phyloP scores from a whole-genome alignment of 2,329 filamentous ascomycete species.

The Keithomyces neogunnii region DNA sequence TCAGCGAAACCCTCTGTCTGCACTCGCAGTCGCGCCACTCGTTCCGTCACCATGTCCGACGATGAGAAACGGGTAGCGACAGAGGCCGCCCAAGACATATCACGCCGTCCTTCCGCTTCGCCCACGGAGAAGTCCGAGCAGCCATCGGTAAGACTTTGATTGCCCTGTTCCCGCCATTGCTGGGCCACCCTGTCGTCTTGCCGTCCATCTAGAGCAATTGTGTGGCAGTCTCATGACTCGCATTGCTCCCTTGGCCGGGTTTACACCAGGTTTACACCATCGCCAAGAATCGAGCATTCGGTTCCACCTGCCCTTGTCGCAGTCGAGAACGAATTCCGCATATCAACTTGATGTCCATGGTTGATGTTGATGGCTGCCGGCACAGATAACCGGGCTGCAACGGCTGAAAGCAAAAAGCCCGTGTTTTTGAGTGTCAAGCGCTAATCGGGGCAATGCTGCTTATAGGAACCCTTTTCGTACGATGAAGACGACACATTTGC shows the following conservation, averaged over 20 bases:
- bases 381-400: background rate
- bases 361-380: background rate
- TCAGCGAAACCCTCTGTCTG: constrained; percentile 2
- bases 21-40: background rate
- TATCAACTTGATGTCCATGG: too few relatives aligned
- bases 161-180: too few relatives aligned
- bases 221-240: too few relatives aligned
- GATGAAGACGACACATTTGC: constrained; percentile 28
- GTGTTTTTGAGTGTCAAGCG: background rate
- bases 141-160: constrained; percentile 6
- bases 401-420: background rate
- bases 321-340: too few relatives aligned
- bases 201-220: too few relatives aligned
- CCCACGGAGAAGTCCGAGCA: constrained; percentile 9
- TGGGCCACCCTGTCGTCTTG: too few relatives aligned
- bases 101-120: constrained; percentile 10
- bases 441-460: background rate
- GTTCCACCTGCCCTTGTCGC: too few relatives aligned
- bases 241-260: too few relatives aligned
- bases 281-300: too few relatives aligned
- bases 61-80: constrained; percentile 20
- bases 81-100: constrained; percentile 12
- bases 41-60: constrained; percentile 16
- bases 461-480: constrained; percentile 27
- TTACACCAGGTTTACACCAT: too few relatives aligned